Percentiles rank a stretch among this genome's conserved stretches.
Conservation (phyloP, 208 protist genomes). For the Trypanosoma congolense region DNA sequence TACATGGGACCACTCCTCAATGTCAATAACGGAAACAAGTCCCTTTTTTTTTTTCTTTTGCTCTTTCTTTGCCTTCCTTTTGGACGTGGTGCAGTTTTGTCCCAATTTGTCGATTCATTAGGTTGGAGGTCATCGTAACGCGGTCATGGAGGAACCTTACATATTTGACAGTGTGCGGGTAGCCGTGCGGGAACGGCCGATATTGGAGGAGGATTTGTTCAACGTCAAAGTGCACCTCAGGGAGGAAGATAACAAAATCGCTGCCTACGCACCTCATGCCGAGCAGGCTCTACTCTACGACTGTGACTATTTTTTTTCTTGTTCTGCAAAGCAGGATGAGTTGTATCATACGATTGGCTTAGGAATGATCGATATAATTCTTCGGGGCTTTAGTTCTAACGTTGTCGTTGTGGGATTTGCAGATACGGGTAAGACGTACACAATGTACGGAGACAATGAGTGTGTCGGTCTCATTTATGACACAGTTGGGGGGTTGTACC, state of each 20-base stretch:
- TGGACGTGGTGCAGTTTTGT: no score
- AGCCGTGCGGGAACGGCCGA: conserved; percentile 69
- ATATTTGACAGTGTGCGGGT: conserved; percentile 63
- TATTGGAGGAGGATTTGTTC: conserved; percentile 55
- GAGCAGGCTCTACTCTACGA: conserved; percentile 81
- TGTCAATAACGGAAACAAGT: no score
- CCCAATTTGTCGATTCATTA: no score
- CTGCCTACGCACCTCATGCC: conserved; percentile 61
- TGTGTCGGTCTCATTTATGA: conserved; percentile 82
- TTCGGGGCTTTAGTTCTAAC: conserved; percentile 75
- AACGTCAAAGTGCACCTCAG: conserved; percentile 54
- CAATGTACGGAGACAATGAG: conserved; percentile 68
- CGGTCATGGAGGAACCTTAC: conserved; percentile 13
- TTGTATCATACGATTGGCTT: conserved; percentile 72
- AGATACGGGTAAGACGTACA: conserved; percentile 84
- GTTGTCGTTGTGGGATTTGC: conserved; percentile 70
- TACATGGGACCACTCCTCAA: no score
- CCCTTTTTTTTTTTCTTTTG: no score
- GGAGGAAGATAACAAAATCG: conserved; percentile 68
- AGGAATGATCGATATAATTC: conserved; percentile 82
- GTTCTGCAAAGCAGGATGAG: conserved; percentile 66
- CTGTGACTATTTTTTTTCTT: conserved; percentile 87
- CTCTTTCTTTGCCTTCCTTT: no score
- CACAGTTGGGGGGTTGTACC: conserved; percentile 75
- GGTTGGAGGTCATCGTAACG: no score